A percentile compares a stretch with the other conserved stretches of the same genome.
Conservation (phyloP, 1,284 basidiomycete species). For the Trichosporon faecale region DNA sequence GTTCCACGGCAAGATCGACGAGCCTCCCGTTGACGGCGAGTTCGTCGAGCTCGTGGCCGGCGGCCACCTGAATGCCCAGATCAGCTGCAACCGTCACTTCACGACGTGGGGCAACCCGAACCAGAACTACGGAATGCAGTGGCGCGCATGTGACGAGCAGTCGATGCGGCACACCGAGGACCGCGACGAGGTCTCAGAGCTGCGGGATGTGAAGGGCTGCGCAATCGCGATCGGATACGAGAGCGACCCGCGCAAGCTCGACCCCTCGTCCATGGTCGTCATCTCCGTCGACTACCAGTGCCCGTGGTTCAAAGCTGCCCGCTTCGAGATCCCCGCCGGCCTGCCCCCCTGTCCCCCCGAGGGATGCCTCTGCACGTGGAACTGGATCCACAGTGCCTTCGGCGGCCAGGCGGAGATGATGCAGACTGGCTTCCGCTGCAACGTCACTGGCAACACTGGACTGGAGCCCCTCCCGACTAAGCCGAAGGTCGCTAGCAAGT, state of each 20-base stretch:
- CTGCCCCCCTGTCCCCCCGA: slow-evolving; percentile 65
- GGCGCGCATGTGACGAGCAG: not conserved
- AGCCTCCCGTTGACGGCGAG: slow-evolving; percentile 36
- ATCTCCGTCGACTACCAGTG: not conserved
- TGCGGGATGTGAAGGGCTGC: slow-evolving; percentile 10
- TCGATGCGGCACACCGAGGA: not conserved
- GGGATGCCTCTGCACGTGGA: slow-evolving; percentile 66
- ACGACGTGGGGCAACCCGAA: slow-evolving; percentile 8
- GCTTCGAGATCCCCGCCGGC: not conserved
- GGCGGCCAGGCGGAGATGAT: slow-evolving; percentile 11
- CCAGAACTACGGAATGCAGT: not conserved
- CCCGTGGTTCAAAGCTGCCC: not conserved
- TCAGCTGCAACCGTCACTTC: slow-evolving; percentile 10
- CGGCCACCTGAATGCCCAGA: slow-evolving; percentile 22
- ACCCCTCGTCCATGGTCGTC: not conserved
- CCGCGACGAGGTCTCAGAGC: not conserved
- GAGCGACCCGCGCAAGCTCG: not conserved
- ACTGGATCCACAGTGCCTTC: slow-evolving; percentile 12
- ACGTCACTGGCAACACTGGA: slow-evolving; percentile 50
- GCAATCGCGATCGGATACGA: not conserved
- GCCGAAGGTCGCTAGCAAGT: slow-evolving; percentile 9
- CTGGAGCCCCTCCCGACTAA: not conserved
- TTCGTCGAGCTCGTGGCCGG: slow-evolving; percentile 47
- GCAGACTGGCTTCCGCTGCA: slow-evolving; percentile 7
- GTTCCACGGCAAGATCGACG: slow-evolving; percentile 56